A percentile compares a stretch with the other conserved stretches of the same genome.
These are phyloP conservation scores for Avena sativa DNA, from an alignment of 176 grass and related monocot genomes.

Conservation along the genomic window DNA sequence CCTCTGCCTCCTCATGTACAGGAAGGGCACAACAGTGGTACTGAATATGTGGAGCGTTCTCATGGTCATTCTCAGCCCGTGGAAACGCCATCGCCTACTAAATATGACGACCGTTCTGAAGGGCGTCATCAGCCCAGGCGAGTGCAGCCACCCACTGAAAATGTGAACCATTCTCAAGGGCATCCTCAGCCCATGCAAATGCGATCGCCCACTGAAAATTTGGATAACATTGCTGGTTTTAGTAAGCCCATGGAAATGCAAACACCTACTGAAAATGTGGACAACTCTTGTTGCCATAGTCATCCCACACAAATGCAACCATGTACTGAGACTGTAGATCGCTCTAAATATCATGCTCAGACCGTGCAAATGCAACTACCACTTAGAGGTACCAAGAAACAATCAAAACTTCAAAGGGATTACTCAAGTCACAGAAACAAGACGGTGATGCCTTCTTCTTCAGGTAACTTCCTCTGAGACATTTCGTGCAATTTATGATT, in stretches of 20 bases:
- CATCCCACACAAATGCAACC: neutral
- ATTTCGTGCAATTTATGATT: constrained; percentile 1
- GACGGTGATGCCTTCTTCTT: neutral
- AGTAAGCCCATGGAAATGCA: neutral
- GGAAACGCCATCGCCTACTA: neutral
- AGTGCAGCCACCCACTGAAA: neutral
- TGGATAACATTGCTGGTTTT: neutral
- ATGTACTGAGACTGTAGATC: neutral
- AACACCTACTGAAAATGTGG: neutral
- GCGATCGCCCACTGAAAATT: constrained; percentile 4
- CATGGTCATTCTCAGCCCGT: constrained; percentile 12
- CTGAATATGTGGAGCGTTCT: constrained; percentile 25
- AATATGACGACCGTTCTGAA: neutral
- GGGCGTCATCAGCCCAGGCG: neutral
- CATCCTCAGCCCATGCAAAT: constrained; percentile 7
- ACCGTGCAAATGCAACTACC: constrained; percentile 1
- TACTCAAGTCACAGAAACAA: constrained; percentile 1
- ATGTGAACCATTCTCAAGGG: neutral
- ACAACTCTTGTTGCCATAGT: neutral
- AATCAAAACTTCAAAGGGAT: constrained; percentile 8
- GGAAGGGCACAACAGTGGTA: neutral
- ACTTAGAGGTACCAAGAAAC: neutral
- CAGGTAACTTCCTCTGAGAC: neutral
- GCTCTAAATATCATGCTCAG: neutral
- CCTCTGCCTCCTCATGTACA: neutral